phyloP scores from a whole-genome alignment of 2,329 filamentous ascomycete species.

The Colletotrichum euphorbiae region DNA sequence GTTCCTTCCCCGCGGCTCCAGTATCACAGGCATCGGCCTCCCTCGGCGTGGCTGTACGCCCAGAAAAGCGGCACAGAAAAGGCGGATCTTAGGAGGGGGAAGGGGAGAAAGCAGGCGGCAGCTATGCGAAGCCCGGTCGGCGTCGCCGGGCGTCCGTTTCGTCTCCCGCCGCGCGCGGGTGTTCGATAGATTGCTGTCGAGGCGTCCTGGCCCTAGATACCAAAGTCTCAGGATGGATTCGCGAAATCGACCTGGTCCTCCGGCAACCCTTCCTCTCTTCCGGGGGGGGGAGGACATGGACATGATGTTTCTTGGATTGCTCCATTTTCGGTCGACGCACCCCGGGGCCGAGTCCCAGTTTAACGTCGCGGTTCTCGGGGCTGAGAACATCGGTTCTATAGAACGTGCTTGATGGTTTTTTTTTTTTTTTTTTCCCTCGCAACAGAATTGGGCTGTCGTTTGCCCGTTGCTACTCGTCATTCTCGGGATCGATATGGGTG shows the following conservation, averaged over 20 bases:
- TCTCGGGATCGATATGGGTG: no score
- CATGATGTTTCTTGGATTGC: neutral
- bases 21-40: constrained; percentile 19
- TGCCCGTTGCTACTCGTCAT: neutral
- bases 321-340: no score
- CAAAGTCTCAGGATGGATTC: constrained; percentile 1
- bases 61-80: constrained; percentile 13
- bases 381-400: neutral
- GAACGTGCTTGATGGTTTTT: neutral
- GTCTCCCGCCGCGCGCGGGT: constrained; percentile 21
- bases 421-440: neutral
- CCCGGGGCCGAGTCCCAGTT: neutral
- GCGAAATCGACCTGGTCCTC: neutral
- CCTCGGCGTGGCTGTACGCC: constrained; percentile 15
- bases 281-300: neutral
- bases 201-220: neutral
- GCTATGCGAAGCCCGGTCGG: neutral
- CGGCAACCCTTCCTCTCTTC: neutral
- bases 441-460: neutral
- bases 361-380: neutral
- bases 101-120: no score
- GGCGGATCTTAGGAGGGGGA: neutral
- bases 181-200: constrained; percentile 29
- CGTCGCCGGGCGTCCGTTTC: constrained; percentile 14
- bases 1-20: neutral